phyloP scores from a whole-genome alignment of 805 yeast species.

The Starmerella geochares region DNA sequence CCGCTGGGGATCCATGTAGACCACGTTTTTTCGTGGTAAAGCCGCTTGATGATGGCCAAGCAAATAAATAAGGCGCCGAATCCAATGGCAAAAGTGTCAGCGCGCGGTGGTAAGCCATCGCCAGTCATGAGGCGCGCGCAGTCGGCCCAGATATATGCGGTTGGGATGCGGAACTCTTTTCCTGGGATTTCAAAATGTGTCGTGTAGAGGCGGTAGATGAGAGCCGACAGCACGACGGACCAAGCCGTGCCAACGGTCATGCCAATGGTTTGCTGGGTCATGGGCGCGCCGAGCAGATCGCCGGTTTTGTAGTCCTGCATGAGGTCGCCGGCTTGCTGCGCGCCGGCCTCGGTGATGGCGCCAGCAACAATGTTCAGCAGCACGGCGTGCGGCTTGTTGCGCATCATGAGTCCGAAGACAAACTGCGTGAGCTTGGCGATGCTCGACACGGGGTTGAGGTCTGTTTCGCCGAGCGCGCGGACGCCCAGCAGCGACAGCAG shows the following conservation, averaged over 20 bases:
- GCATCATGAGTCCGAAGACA: conserved; percentile 71
- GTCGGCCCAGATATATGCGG: conserved; percentile 94
- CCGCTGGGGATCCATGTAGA: conserved; percentile 71
- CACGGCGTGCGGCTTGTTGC: conserved; percentile 71
- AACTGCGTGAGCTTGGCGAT: conserved; percentile 90
- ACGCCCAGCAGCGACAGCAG: conserved; percentile 78
- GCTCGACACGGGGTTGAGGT: conserved; percentile 91
- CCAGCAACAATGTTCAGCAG: conserved; percentile 85
- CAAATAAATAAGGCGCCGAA: conserved; percentile 61
- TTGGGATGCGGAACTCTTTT: conserved; percentile 72
- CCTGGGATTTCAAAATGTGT: conserved; percentile 78
- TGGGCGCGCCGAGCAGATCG: conserved; percentile 81
- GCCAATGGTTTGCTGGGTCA: conserved; percentile 81
- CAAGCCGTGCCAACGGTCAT: conserved; percentile 80
- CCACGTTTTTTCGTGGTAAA: conserved; percentile 13
- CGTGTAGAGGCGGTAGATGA: conserved; percentile 76
- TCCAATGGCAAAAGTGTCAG: conserved; percentile 50
- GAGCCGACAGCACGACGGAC: conserved; percentile 67
- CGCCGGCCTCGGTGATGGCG: conserved; percentile 96
- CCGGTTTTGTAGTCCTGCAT: conserved; percentile 98
- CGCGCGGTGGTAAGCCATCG: conserved; percentile 75
- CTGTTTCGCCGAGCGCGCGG: conserved; percentile 93
- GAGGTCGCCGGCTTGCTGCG: conserved; percentile 96
- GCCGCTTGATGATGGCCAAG: conserved; percentile 42
- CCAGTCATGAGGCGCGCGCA: conserved; percentile 91